Percentiles rank a stretch among this genome's conserved stretches.
Conservation (phyloP, 2,329 filamentous ascomycete species). For the Ceratocystis alfenasii region DNA sequence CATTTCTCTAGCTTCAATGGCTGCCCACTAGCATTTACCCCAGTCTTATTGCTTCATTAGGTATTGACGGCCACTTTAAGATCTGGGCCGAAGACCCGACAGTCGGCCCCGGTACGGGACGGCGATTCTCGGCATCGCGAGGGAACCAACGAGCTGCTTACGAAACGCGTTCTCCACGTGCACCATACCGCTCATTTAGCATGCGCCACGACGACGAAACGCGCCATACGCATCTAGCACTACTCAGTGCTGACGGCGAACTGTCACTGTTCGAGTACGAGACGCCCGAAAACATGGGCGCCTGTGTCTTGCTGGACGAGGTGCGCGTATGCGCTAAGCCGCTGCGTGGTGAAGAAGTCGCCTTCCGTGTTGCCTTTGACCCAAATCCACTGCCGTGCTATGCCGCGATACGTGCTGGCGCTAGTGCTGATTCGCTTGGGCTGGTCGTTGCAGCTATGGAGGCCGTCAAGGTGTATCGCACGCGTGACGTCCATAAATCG, state of each 20-base stretch:
- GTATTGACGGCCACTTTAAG: slow-evolving; percentile 75
- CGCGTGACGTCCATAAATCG: slow-evolving; percentile 44
- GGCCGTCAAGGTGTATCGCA: slow-evolving; percentile 70
- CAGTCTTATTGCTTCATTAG: slow-evolving; percentile 74
- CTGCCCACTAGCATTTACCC: slow-evolving; percentile 79
- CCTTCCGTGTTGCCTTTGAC: slow-evolving; percentile 78
- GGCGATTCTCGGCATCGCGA: slow-evolving; percentile 58
- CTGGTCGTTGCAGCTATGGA: slow-evolving; percentile 81
- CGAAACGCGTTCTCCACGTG: slow-evolving; percentile 44
- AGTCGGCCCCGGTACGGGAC: slow-evolving; percentile 52
- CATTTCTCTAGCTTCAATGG: slow-evolving; percentile 65
- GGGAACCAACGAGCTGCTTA: slow-evolving; percentile 37
- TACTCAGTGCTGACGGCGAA: slow-evolving; percentile 71
- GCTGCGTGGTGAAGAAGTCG: slow-evolving; percentile 69
- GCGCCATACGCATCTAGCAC: slow-evolving; percentile 69
- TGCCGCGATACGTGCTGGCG: slow-evolving; percentile 64
- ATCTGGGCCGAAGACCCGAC: slow-evolving; percentile 87
- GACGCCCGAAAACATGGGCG: slow-evolving; percentile 70
- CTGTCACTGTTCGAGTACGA: slow-evolving; percentile 75
- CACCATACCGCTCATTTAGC: slow-evolving; percentile 67
- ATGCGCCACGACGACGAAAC: slow-evolving; percentile 72
- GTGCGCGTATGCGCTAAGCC: slow-evolving; percentile 40
- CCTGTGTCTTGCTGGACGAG: slow-evolving; percentile 53
- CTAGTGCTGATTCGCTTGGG: slow-evolving; percentile 64
- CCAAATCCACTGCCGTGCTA: slow-evolving; percentile 74